A percentile compares a stretch with the other conserved stretches of the same genome.
Conservation (phyloP, 805 yeast species). For the Barnettozyma siamensis region DNA sequence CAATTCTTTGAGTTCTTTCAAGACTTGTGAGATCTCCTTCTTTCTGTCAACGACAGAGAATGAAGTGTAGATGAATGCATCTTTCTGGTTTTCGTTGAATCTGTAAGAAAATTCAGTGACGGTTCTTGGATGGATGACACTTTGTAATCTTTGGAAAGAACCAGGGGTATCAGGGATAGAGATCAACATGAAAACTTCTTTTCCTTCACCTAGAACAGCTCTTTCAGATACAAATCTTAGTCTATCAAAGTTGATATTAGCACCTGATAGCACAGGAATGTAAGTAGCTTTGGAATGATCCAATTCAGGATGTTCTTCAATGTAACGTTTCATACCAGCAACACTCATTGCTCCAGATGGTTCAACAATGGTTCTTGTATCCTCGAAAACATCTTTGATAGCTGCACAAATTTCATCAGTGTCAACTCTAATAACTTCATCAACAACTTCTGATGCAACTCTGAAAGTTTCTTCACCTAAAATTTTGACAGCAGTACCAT, state of each 20-base stretch:
- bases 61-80: constrained; percentile 82
- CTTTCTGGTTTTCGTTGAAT: constrained; percentile 32
- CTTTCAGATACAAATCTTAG: constrained; percentile 94
- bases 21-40: constrained; percentile 63
- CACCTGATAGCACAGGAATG: constrained; percentile 88
- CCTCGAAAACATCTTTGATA: constrained; percentile 93
- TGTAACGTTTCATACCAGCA: constrained; percentile 87
- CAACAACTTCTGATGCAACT: constrained; percentile 71
- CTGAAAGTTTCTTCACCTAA: constrained; percentile 91
- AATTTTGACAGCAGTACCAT: constrained; percentile 92
- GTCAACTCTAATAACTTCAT: constrained; percentile 76
- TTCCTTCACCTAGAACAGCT: constrained; percentile 97
- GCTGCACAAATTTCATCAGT: constrained; percentile 98
- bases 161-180: constrained; percentile 94
- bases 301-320: constrained; percentile 59
- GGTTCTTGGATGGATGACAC: constrained; percentile 75
- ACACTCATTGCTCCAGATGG: constrained; percentile 97
- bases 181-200: constrained; percentile 86
- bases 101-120: constrained; percentile 95
- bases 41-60: constrained; percentile 76
- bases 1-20: constrained; percentile 48
- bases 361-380: constrained; percentile 88
- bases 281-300: constrained; percentile 68
- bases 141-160: constrained; percentile 72
- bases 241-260: constrained; percentile 97